phyloP scores from a whole-genome alignment of 2,329 filamentous ascomycete species.

The Dryadomyces quercus-mongolicae region DNA sequence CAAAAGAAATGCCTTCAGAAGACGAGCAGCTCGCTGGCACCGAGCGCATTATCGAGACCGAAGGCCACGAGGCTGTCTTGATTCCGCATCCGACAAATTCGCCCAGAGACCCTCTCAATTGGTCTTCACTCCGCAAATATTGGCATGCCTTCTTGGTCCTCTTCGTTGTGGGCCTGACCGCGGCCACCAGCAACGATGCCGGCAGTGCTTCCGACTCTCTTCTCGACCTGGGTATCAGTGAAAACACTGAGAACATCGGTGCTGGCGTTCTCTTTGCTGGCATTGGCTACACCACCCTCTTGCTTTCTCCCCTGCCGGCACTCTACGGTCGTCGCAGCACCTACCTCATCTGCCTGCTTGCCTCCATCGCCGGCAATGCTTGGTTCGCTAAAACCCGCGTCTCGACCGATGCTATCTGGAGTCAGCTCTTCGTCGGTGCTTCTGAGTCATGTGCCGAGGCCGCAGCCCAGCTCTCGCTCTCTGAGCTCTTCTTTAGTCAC shows the following conservation, averaged over 20 bases:
- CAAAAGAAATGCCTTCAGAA: neutral
- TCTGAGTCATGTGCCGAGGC: constrained; percentile 4
- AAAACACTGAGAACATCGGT: constrained; percentile 14
- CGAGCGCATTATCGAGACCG: neutral
- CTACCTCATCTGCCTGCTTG: constrained; percentile 48
- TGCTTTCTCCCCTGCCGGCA: constrained; percentile 20
- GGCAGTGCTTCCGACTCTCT: neutral
- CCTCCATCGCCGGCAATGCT: neutral
- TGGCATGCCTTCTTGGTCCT: constrained; percentile 20
- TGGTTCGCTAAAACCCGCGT: neutral
- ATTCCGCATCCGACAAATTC: neutral
- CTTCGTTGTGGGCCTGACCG: constrained; percentile 16
- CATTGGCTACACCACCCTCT: constrained; percentile 21
- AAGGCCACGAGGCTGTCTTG: neutral
- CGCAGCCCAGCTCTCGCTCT: constrained; percentile 16
- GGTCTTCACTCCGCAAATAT: constrained; percentile 19
- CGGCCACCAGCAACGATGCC: constrained; percentile 5
- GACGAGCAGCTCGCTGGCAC: constrained; percentile 3
- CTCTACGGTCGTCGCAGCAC: constrained; percentile 30
- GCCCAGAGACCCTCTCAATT: constrained; percentile 14
- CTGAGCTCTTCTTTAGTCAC: constrained; percentile 44
- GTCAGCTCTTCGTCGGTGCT: constrained; percentile 5
- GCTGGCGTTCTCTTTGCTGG: constrained; percentile 21
- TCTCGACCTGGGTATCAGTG: constrained; percentile 14
- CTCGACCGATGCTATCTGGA: neutral